These are phyloP conservation scores for Rubia peregrina DNA, from an alignment of 305 asterid genomes.

Conservation along the genomic window DNA sequence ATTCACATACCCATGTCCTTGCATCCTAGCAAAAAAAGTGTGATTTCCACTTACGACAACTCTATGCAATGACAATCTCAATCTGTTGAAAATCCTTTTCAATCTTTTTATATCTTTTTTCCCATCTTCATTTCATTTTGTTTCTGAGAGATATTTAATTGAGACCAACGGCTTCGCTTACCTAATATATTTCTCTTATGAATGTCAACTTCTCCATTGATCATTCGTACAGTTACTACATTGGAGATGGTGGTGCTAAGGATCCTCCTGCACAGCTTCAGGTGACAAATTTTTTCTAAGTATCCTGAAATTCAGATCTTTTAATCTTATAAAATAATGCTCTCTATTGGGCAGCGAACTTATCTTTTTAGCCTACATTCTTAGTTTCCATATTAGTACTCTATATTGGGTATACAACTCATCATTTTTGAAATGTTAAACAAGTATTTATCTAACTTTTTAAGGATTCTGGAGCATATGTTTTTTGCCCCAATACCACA, in stretches of 20 bases:
- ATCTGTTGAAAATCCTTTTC: neutral
- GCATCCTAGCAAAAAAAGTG: neutral
- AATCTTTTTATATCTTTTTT: neutral
- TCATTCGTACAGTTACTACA: slow-evolving; percentile 75
- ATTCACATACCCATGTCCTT: neutral
- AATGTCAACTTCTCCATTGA: slow-evolving; percentile 64
- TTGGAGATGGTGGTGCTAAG: slow-evolving; percentile 52
- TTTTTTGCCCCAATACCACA: slow-evolving; percentile 85
- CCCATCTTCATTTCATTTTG: neutral
- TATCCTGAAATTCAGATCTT: slow-evolving; percentile 4
- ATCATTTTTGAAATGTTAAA: too few species aligned
- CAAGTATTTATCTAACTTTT: slow-evolving; percentile 17
- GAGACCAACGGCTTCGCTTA: neutral
- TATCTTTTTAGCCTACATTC: neutral
- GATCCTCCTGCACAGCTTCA: slow-evolving; percentile 29
- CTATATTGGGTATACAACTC: too few species aligned
- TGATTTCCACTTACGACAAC: neutral
- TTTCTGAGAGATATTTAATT: neutral
- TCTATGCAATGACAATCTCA: neutral
- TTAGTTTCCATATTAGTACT: neutral
- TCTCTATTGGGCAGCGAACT: neutral
- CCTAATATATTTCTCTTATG: slow-evolving; percentile 8
- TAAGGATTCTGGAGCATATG: slow-evolving; percentile 90
- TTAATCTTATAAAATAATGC: neutral
- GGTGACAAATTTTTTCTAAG: slow-evolving; percentile 32